A percentile compares a stretch with the other conserved stretches of the same genome.
Conservation (phyloP, 768 basidiomycete genomes). For the Goffeauzyma gilvescens region DNA sequence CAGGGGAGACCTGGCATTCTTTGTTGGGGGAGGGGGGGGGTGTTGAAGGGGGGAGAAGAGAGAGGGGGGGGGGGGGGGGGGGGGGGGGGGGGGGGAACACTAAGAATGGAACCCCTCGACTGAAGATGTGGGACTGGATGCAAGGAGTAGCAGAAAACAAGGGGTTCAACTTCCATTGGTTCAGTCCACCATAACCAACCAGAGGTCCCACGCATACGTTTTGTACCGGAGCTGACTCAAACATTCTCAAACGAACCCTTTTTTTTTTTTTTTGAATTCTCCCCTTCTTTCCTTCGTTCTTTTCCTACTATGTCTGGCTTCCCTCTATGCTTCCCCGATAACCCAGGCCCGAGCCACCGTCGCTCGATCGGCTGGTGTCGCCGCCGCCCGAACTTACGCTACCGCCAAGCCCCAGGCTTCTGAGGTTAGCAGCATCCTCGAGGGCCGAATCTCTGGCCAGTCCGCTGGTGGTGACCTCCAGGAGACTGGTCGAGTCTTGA, state of each 20-base stretch:
- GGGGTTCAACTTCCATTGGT: no score
- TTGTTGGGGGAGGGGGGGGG: no score
- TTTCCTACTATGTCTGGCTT: background rate
- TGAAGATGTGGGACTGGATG: no score
- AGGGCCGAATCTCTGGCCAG: slow-evolving; percentile 90
- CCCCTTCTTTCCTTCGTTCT: slow-evolving; percentile 20
- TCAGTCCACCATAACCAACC: no score
- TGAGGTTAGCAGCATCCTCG: slow-evolving; percentile 97
- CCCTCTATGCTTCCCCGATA: background rate
- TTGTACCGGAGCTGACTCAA: no score
- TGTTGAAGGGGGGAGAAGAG: slow-evolving; percentile 89
- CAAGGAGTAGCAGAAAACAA: no score
- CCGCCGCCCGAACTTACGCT: slow-evolving; percentile 59
- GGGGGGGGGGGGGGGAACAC: no score
- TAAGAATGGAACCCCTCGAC: no score
- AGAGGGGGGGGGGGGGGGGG: no score
- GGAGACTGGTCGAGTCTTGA: slow-evolving; percentile 97
- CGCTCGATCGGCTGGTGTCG: slow-evolving; percentile 21
- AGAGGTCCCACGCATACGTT: no score
- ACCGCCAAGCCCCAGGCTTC: slow-evolving; percentile 97
- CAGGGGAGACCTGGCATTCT: no score
- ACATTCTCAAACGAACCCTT: no score
- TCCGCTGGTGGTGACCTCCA: slow-evolving; percentile 82
- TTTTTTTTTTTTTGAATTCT: slow-evolving; percentile 22
- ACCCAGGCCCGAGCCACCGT: slow-evolving; percentile 28